Base-by-base conservation (phyloP, 2,329 filamentous ascomycete genomes). In the Helicocarpus griseus region DNA sequence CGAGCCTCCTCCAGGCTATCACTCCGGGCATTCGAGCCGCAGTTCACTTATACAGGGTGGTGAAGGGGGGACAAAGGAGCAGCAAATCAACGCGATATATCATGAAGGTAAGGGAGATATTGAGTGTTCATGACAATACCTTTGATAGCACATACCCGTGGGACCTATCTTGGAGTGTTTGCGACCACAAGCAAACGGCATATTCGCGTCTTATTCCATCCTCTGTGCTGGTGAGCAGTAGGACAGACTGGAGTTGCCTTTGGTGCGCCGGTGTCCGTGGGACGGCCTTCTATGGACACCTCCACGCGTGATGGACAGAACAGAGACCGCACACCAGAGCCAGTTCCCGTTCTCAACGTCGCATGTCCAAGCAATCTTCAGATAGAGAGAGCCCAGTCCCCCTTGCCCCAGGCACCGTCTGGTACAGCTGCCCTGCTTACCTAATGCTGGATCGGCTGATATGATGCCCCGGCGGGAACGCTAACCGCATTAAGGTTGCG, bases 401-500 rank as follows among this genome's bases (percentile, higher is more conserved):
- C 38, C 38, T 40, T 22, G 14, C 21, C 21, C 39, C 39, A 24
- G 21, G 21, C 21, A 22, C 40, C 24, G 14, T 22, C 40, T 19
- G 40, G 9, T 26, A 19, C 40, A n/a, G n/a, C n/a, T 49, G 51
- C 47, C 45, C 40, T 40, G 38, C 43, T 45, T 49, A 53, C 48
- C 50, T 43, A 51, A 55, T 50, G 51, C 49, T 46, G 48, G 36
- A 59, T 58, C 60, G 61, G 49, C 53, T 52, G 58, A 53, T 50
- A 51, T 56, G 54, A 52, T 45, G 55, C 61, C n/a, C 14, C 61
- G 64, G 29, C 44, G 44, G 66, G 63, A 68, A 53, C 63, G 61
- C 68, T 70, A 70, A 60, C 51, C 62, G 41, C 2, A 33, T 60
- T 59, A 2, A 22, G 53, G 56, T 50, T 65, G 62, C 58, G 35